Evolutionary conservation across 169 alveolate genomes (phyloP).

Genomic region (Theileria sp.): DNA sequence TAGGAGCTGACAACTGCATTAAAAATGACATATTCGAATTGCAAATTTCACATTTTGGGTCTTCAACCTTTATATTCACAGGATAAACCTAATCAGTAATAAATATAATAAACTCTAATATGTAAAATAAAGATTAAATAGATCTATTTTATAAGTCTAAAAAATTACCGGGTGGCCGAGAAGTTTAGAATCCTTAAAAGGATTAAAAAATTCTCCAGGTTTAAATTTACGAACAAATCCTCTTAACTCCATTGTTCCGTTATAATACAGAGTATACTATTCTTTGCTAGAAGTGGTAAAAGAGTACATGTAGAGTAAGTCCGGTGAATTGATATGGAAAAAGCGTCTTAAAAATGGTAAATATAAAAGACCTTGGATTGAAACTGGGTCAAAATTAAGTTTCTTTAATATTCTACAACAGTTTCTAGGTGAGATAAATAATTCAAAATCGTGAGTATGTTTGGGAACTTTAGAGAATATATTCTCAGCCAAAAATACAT

Average conservation of each 20-base stretch:
- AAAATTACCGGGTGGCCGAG: constrained; percentile 44
- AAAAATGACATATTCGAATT: constrained; percentile 14
- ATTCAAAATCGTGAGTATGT: constrained; percentile 32
- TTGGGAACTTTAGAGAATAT: constrained; percentile 30
- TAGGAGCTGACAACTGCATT: constrained; percentile 39
- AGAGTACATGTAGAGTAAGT: constrained; percentile 61
- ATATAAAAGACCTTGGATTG: constrained; percentile 53
- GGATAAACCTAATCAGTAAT: background rate
- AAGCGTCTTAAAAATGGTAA: constrained; percentile 51
- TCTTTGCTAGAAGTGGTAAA: constrained; percentile 3
- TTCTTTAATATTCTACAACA: background rate
- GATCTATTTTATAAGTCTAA: background rate
- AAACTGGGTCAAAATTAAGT: constrained; percentile 20
- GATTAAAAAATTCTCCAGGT: constrained; percentile 42
- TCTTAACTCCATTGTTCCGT: constrained; percentile 26
- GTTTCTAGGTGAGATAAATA: constrained; percentile 37
- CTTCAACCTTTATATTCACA: background rate
- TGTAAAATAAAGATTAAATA: background rate
- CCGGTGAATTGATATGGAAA: constrained; percentile 36
- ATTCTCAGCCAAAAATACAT: constrained; percentile 49
- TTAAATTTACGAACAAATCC: constrained; percentile 32
- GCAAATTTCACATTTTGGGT: constrained; percentile 34
- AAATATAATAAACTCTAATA: background rate
- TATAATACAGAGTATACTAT: background rate
- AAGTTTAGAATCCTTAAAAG: constrained; percentile 35